Percentiles rank a stretch among this genome's conserved stretches.
These are phyloP conservation scores for Naganishia friedmannii DNA, from an alignment of 768 basidiomycete species.

Conservation along the genomic window DNA sequence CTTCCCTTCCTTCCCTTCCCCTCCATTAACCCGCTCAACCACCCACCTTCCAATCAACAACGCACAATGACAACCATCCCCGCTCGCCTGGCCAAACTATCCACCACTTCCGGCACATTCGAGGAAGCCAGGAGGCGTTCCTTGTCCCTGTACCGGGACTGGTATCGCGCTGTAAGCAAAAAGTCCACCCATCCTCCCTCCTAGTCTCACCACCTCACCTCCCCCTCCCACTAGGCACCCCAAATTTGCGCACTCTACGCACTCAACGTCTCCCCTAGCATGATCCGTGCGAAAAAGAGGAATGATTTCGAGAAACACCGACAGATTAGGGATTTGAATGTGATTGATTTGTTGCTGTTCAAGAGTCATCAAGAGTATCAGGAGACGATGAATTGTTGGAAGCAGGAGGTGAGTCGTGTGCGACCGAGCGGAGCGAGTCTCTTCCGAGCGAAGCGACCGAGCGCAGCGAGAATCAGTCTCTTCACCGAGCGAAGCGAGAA, in stretches of 20 bases:
- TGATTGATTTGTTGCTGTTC: slow-evolving; percentile 78
- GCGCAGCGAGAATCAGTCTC: too few species aligned
- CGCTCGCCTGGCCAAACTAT: slow-evolving; percentile 72
- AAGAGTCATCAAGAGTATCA: slow-evolving; percentile 86
- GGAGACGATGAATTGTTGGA: slow-evolving; percentile 93
- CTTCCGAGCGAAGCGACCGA: too few species aligned
- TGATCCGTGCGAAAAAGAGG: slow-evolving; percentile 76
- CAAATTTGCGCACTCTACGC: slow-evolving; percentile 80
- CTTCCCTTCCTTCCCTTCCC: too few species aligned
- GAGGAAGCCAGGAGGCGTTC: slow-evolving; percentile 67
- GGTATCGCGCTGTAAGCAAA: slow-evolving; percentile 81
- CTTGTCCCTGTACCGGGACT: slow-evolving; percentile 79
- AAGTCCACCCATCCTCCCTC: slow-evolving; percentile 1
- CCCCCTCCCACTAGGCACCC: slow-evolving; percentile 64
- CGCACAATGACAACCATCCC: slow-evolving; percentile 76
- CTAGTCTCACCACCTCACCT: slow-evolving; percentile 3
- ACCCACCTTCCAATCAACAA: neutral
- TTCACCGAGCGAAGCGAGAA: too few species aligned
- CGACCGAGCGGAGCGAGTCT: too few species aligned
- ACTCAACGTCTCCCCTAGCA: slow-evolving; percentile 71
- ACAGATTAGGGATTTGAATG: slow-evolving; percentile 72
- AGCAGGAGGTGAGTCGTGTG: slow-evolving; percentile 60
- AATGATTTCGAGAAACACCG: slow-evolving; percentile 82
- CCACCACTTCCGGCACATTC: slow-evolving; percentile 58
- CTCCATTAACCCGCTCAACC: too few species aligned